Base-by-base conservation (phyloP, 495 filamentous ascomycete genomes). In the Hypoxylon trugodes region DNA sequence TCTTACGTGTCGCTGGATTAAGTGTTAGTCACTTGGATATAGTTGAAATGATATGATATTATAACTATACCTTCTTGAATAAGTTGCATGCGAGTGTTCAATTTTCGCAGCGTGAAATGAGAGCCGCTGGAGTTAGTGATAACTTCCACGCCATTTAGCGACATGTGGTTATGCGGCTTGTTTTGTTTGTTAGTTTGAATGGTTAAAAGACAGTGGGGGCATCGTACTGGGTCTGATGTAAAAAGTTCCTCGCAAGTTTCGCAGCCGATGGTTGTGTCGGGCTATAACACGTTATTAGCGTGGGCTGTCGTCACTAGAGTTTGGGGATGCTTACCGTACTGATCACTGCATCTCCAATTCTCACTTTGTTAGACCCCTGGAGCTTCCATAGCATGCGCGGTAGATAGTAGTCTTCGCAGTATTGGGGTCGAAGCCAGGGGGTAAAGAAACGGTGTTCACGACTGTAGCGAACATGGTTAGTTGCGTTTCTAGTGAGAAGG, bases 161-260 rank as follows among this genome's bases (percentile, higher is more conserved):
- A 74, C 84, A 86, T 84, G 41, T 43, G 59, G 30, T 74, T 77
- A 48, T 79, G 80, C n/a, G 84, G 83, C 19, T 30, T 5, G 28
- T 4, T 30, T 10, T 30, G 28, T 30, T 30, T 5, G 28, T 30
- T 10, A 30, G 4, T 30, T 30, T 30, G 10, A 30, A 30, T 30
- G 28, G 28, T 30, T 10, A 4, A 30, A 30, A 30, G 28, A 30
- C 4, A 10, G 10, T 30, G 28, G 28, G 28, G 28, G 10, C 4
- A 10, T 30, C 28, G 4, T 30, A 30, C 28, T 5, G 28, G 28
- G 10, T 30, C 28, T 2, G 89, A 89, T 1, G 88, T 90, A 47
- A 91, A 93, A 3, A 93, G 77, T 70, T 94, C 90, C 70, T 93
- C 90, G 59, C 90, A 93, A 0, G 89, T 92, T 72, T 95, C 91